Conservation (phyloP, 345 rosid genomes). For the Zanthoxylum bungeanum region DNA sequence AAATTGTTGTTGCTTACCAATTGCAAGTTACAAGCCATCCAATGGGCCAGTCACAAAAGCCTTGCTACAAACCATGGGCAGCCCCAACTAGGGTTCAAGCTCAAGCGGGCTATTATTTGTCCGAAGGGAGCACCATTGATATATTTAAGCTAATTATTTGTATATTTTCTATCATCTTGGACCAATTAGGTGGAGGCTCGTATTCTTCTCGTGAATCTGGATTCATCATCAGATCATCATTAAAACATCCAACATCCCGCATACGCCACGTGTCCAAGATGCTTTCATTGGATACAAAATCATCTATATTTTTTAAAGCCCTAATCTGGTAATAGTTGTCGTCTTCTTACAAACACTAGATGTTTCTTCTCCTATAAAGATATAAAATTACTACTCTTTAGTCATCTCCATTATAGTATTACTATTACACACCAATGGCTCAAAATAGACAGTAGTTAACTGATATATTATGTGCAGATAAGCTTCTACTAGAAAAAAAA, state of each 20-base stretch:
- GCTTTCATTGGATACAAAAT: background rate
- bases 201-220: slow-evolving; percentile 6
- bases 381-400: background rate
- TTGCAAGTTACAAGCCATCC: too few relatives aligned
- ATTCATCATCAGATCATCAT: background rate
- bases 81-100: too few relatives aligned
- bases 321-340: slow-evolving; percentile 11
- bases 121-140: background rate
- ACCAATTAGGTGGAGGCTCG: slow-evolving; percentile 16
- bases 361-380: background rate
- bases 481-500: slow-evolving; percentile 3
- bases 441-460: too few relatives aligned
- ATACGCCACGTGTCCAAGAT: slow-evolving; percentile 8
- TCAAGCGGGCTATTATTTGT: too few relatives aligned
- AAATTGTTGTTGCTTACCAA: too few relatives aligned
- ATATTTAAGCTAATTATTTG: background rate
- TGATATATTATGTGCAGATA: slow-evolving; percentile 6
- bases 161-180: background rate
- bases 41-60: too few relatives aligned
- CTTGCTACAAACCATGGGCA: too few relatives aligned
- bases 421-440: background rate
- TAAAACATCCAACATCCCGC: background rate
- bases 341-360: slow-evolving; percentile 13
- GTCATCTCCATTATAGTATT: background rate
- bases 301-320: background rate